Conservation (phyloP, 768 basidiomycete genomes). For the Steccherinum ochraceum region DNA sequence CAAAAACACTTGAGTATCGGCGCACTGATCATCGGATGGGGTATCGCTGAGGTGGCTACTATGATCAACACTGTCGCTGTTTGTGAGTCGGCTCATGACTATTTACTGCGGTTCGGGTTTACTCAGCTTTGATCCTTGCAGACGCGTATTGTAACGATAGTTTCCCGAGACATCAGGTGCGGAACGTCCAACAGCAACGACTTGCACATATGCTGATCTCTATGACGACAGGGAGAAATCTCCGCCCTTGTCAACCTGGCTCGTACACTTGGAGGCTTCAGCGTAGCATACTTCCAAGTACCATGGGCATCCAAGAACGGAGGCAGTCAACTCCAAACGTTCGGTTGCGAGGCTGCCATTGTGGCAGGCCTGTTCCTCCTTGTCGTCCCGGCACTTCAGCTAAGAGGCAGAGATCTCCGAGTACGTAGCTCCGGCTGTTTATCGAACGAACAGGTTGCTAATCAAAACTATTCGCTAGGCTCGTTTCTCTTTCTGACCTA, state of each 20-base stretch:
- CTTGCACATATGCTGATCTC: not conserved
- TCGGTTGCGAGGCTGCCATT: constrained; percentile 59
- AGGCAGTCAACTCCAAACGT: constrained; percentile 53
- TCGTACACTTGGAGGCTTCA: constrained; percentile 53
- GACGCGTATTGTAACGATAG: constrained; percentile 45
- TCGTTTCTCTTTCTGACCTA: constrained; percentile 2
- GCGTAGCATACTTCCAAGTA: constrained; percentile 61
- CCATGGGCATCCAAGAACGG: constrained; percentile 58
- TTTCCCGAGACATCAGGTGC: constrained; percentile 38
- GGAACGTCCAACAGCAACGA: not conserved
- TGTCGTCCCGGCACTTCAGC: constrained; percentile 46
- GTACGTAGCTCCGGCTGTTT: constrained; percentile 25
- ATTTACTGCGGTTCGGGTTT: not conserved
- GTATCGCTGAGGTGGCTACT: constrained; percentile 47
- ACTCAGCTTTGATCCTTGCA: constrained; percentile 18
- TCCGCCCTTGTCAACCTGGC: constrained; percentile 56
- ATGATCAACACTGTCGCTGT: constrained; percentile 61
- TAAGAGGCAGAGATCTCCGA: constrained; percentile 39
- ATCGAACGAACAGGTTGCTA: not conserved
- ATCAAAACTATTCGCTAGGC: not conserved
- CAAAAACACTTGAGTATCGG: constrained; percentile 47
- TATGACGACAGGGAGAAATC: constrained; percentile 45
- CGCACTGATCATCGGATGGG: constrained; percentile 63
- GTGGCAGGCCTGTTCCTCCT: constrained; percentile 45
- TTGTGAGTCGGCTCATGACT: constrained; percentile 30